phyloP scores from a whole-genome alignment of 345 rosid species.

The Bruguiera sexangula region DNA sequence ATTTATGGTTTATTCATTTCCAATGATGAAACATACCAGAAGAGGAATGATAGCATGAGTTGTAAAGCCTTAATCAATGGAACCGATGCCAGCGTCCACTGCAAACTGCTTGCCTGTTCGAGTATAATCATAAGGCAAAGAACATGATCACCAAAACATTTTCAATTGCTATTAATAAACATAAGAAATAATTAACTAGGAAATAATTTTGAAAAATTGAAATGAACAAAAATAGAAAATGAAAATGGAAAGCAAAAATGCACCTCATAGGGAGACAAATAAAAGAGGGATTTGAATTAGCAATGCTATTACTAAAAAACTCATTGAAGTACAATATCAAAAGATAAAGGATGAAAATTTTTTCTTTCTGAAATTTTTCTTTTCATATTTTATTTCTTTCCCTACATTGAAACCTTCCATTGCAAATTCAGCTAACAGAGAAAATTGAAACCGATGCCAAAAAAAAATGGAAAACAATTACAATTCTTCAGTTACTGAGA shows the following conservation, averaged over 20 bases:
- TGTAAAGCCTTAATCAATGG: conserved; percentile 91
- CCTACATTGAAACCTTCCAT: neutral
- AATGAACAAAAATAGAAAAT: neutral
- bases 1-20: no score
- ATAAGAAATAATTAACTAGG: neutral
- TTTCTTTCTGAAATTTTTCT: no score
- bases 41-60: conserved; percentile 74
- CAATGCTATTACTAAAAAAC: neutral
- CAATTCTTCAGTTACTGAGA: neutral
- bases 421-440: neutral
- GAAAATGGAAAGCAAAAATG: neutral
- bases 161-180: neutral
- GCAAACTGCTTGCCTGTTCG: conserved; percentile 68
- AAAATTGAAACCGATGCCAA: neutral
- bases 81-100: conserved; percentile 79
- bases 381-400: neutral
- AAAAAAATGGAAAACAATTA: neutral
- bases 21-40: conserved; percentile 54
- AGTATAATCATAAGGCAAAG: conserved; percentile 25
- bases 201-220: neutral
- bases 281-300: neutral
- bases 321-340: no score
- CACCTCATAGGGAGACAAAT: neutral
- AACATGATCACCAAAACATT: neutral
- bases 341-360: no score